Evolutionary conservation across 2,329 filamentous ascomycete genomes (phyloP).

Genomic region (Colletotrichum brevisporum): DNA sequence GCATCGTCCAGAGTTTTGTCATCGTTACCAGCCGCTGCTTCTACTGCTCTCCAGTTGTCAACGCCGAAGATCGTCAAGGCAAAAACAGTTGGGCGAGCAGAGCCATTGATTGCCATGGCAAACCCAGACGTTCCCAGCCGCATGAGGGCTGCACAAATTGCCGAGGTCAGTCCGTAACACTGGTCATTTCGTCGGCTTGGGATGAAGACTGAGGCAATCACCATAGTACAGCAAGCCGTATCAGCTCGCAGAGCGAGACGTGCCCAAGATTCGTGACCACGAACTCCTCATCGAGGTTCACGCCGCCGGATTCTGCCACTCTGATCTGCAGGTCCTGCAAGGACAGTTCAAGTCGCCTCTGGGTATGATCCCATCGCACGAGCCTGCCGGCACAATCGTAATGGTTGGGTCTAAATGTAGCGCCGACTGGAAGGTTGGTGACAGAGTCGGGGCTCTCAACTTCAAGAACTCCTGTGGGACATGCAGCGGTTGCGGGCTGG

Average conservation of each 20-base stretch:
- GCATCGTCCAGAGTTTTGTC: no score
- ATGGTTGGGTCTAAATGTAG: conserved; percentile 45
- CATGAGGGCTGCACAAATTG: conserved; percentile 44
- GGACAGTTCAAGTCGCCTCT: conserved; percentile 49
- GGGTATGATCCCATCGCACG: conserved; percentile 52
- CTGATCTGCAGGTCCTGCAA: conserved; percentile 52
- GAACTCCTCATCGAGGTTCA: conserved; percentile 51
- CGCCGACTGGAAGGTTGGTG: conserved; percentile 48
- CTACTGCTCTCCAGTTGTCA: no score
- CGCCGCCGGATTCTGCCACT: conserved; percentile 55
- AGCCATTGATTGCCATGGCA: not conserved
- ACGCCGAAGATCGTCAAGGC: no score
- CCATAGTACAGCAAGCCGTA: conserved; percentile 49
- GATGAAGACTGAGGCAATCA: not conserved
- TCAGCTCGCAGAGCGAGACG: conserved; percentile 40
- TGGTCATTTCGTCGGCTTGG: no score
- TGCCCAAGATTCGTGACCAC: conserved; percentile 45
- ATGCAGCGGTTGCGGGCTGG: conserved; percentile 48
- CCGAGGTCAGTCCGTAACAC: conserved; percentile 1
- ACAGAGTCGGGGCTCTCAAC: conserved; percentile 53
- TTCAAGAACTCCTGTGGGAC: conserved; percentile 50
- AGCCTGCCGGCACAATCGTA: conserved; percentile 51
- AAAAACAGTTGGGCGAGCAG: not conserved
- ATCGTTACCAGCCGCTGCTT: no score
- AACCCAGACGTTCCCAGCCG: not conserved